These are phyloP conservation scores for Hanseniaspora lachancei DNA, from an alignment of 805 yeast species.

Conservation along the genomic window DNA sequence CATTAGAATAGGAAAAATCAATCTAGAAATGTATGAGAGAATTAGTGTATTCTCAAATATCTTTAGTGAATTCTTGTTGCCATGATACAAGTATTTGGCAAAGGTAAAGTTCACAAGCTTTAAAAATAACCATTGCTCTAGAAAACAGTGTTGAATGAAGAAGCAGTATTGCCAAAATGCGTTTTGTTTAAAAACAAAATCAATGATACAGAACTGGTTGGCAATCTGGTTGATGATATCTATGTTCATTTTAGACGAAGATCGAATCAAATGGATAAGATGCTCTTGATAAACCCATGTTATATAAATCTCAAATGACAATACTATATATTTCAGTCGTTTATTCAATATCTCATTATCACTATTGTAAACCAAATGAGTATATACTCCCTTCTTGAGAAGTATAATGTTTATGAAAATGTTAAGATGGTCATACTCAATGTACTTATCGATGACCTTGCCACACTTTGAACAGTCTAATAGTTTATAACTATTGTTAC, in stretches of 20 bases:
- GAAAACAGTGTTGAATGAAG: constrained; percentile 40
- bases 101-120: constrained; percentile 24
- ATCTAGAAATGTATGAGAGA: constrained; percentile 62
- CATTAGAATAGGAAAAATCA: constrained; percentile 77
- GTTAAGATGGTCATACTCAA: constrained; percentile 77
- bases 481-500: constrained; percentile 64
- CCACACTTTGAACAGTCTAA: constrained; percentile 65
- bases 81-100: neutral
- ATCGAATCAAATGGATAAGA: neutral
- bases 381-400: constrained; percentile 73
- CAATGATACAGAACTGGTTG: constrained; percentile 19
- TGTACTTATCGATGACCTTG: constrained; percentile 73
- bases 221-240: neutral
- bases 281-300: constrained; percentile 85
- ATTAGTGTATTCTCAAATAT: constrained; percentile 39
- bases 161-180: constrained; percentile 41
- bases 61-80: constrained; percentile 32
- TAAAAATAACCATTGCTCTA: constrained; percentile 35
- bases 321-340: constrained; percentile 41
- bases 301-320: constrained; percentile 77
- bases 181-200: constrained; percentile 24
- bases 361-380: constrained; percentile 71
- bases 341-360: constrained; percentile 6
- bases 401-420: constrained; percentile 72
- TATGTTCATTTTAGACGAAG: neutral